These are phyloP conservation scores for Davidsoniella virescens DNA, from an alignment of 2,329 filamentous ascomycete genomes.

Conservation along the genomic window DNA sequence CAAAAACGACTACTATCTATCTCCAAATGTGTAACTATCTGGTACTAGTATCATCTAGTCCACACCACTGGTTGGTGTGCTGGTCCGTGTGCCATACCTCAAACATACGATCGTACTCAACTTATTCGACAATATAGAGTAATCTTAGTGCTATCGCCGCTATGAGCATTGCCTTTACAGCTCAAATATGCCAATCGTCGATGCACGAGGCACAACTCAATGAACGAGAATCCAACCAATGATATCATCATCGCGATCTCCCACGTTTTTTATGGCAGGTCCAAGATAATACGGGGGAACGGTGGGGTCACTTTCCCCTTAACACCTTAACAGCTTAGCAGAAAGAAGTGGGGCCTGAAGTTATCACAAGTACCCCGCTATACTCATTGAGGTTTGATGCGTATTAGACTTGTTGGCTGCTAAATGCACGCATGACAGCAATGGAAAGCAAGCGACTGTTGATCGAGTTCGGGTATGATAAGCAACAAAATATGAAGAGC, in stretches of 20 bases:
- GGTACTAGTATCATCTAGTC: too few relatives aligned
- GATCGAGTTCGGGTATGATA: neutral
- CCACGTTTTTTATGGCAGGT: too few relatives aligned
- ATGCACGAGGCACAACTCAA: neutral
- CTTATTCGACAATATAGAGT: too few relatives aligned
- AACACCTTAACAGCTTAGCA: neutral
- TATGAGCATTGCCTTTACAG: too few relatives aligned
- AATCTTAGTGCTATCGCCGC: too few relatives aligned
- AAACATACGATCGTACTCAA: too few relatives aligned
- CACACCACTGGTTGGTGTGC: too few relatives aligned
- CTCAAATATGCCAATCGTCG: neutral
- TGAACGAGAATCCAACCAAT: neutral
- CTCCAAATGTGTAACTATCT: too few relatives aligned
- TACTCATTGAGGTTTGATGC: slow-evolving; percentile 9
- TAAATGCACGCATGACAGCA: neutral
- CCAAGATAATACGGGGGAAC: neutral
- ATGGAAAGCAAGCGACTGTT: too few relatives aligned
- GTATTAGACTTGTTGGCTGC: slow-evolving; percentile 5
- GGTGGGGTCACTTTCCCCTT: neutral
- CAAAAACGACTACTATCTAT: neutral
- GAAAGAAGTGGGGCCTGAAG: slow-evolving; percentile 3
- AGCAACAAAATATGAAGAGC: neutral
- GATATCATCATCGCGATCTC: neutral
- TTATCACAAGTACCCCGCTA: slow-evolving; percentile 9
- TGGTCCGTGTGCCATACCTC: too few relatives aligned